These are phyloP conservation scores for Globomyces pollinis-pini DNA, from an alignment of 192 early-diverging fungal genomes.

Conservation along the genomic window DNA sequence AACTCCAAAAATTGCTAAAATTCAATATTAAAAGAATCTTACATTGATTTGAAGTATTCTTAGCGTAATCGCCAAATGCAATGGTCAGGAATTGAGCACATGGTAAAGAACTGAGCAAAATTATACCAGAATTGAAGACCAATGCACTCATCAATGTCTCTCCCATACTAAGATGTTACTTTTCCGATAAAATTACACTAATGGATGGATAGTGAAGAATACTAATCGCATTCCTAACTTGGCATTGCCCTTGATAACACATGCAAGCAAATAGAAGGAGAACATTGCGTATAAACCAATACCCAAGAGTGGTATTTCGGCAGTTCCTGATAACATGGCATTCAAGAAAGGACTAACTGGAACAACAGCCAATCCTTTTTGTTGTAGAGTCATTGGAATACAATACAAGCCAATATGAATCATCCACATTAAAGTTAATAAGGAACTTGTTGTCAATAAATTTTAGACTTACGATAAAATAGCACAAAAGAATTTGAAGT, in stretches of 20 bases:
- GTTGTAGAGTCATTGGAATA: conserved; percentile 33
- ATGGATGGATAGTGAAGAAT: conserved; percentile 50
- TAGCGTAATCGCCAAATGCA: conserved; percentile 44
- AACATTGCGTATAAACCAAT: conserved; percentile 50
- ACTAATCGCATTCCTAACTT: conserved; percentile 52
- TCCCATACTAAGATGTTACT: conserved; percentile 30
- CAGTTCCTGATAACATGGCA: conserved; percentile 37
- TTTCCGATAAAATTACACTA: conserved; percentile 34
- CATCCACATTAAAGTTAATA: conserved; percentile 49
- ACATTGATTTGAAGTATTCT: conserved; percentile 48
- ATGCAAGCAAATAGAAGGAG: conserved; percentile 47
- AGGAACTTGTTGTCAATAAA: conserved; percentile 26
- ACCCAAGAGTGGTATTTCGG: conserved; percentile 47
- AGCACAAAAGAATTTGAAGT: conserved; percentile 32
- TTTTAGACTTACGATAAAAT: conserved; percentile 30
- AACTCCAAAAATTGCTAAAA: conserved; percentile 49
- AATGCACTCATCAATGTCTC: conserved; percentile 56
- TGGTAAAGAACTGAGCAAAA: conserved; percentile 46
- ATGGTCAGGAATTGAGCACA: conserved; percentile 50
- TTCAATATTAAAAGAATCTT: conserved; percentile 16
- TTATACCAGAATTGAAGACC: conserved; percentile 52
- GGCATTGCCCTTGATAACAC: conserved; percentile 48
- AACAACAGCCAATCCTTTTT: conserved; percentile 12
- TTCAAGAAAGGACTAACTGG: conserved; percentile 44
- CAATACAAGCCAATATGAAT: conserved; percentile 50